phyloP scores from a whole-genome alignment of 768 basidiomycete genomes.

The Chalciporus chontae region DNA sequence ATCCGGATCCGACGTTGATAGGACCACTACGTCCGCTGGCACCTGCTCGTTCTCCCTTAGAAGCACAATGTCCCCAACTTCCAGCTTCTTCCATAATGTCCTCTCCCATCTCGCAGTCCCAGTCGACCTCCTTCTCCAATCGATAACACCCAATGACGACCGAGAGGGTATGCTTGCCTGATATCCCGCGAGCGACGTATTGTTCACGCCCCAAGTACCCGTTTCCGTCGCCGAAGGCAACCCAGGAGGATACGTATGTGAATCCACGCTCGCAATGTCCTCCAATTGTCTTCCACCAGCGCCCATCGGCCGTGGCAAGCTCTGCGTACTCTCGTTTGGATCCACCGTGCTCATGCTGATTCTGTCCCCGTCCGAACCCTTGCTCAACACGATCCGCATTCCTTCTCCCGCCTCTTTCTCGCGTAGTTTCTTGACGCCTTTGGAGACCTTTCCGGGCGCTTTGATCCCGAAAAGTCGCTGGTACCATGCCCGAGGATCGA shows the following conservation, averaged over 20 bases:
- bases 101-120: constrained; percentile 89
- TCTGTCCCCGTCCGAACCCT: constrained; percentile 31
- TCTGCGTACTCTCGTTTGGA: constrained; percentile 41
- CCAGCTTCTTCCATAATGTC: constrained; percentile 97
- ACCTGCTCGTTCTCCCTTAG: constrained; percentile 93
- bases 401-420: constrained; percentile 75
- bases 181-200: constrained; percentile 42
- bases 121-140: constrained; percentile 63
- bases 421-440: constrained; percentile 81
- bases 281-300: constrained; percentile 54
- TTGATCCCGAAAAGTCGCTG: constrained; percentile 72
- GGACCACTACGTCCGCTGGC: constrained; percentile 91
- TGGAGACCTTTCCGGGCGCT: constrained; percentile 70
- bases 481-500: constrained; percentile 71
- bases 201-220: constrained; percentile 35
- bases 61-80: constrained; percentile 93
- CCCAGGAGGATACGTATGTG: constrained; percentile 61
- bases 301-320: constrained; percentile 35
- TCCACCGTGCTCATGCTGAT: constrained; percentile 45
- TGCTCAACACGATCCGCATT: constrained; percentile 59
- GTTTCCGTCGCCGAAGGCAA: constrained; percentile 28
- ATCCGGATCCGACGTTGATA: constrained; percentile 88
- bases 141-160: constrained; percentile 69
- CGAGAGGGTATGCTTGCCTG: constrained; percentile 57
- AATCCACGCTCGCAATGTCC: constrained; percentile 65